Evolutionary conservation across 257 asterid genomes (phyloP).

Genomic region (Eucommia ulmoides): DNA sequence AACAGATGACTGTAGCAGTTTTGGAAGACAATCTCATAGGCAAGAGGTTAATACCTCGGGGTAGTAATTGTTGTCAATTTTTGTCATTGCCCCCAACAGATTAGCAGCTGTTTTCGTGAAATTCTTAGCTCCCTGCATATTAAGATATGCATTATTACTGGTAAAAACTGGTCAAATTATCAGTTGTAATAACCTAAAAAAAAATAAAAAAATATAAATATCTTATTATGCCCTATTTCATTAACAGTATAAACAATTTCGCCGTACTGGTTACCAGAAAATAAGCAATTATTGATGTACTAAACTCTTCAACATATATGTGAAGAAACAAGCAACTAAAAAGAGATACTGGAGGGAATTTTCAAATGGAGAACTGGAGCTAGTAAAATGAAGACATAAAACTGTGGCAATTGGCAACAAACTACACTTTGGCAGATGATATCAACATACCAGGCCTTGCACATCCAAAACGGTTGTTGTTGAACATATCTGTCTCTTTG

Average conservation of each 20-base stretch:
- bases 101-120: conserved; percentile 65
- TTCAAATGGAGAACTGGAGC: too few relatives aligned
- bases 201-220: too few relatives aligned
- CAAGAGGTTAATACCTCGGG: conserved; percentile 57
- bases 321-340: too few relatives aligned
- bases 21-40: not conserved
- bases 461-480: conserved; percentile 87
- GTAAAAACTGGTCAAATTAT: too few relatives aligned
- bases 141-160: not conserved
- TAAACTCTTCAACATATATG: too few relatives aligned
- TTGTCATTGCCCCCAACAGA: conserved; percentile 73
- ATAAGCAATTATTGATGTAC: too few relatives aligned
- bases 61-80: conserved; percentile 64
- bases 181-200: not conserved
- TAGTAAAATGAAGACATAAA: too few relatives aligned
- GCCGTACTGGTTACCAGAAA: too few relatives aligned
- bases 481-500: conserved; percentile 71
- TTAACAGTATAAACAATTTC: not conserved
- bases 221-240: not conserved
- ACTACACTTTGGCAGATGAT: too few relatives aligned
- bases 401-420: too few relatives aligned
- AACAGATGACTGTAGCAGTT: not conserved
- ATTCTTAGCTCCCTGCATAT: conserved; percentile 63
- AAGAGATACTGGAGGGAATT: too few relatives aligned
- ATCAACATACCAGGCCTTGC: conserved; percentile 79